These are phyloP conservation scores for Sinapis alba DNA, from an alignment of 441 rosid genomes.

Conservation along the genomic window DNA sequence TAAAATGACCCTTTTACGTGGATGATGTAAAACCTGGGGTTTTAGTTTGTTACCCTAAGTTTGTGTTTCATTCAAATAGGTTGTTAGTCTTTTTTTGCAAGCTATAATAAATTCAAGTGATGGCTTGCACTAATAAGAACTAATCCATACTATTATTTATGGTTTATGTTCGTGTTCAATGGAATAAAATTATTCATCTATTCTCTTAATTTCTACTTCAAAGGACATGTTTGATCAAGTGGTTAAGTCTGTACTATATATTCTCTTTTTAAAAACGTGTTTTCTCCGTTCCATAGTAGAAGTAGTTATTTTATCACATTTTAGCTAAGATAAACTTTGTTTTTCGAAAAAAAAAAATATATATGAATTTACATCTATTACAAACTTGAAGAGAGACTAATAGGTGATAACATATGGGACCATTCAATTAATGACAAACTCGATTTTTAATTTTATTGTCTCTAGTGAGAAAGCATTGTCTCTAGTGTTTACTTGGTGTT, in stretches of 20 bases:
- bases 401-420: slow-evolving; percentile 37
- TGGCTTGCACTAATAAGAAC: slow-evolving; percentile 10
- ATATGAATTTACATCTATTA: not conserved
- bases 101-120: slow-evolving; percentile 10
- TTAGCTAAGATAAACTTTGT: not conserved
- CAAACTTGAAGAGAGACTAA: not conserved
- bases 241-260: not conserved
- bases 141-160: not conserved
- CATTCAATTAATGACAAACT: slow-evolving; percentile 21
- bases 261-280: not conserved
- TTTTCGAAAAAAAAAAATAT: not conserved
- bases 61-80: slow-evolving; percentile 17
- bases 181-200: not conserved
- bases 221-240: not conserved
- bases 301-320: not conserved
- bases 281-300: not conserved
- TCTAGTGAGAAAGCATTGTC: slow-evolving; percentile 31
- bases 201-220: not conserved
- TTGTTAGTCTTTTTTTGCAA: not conserved
- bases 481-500: slow-evolving; percentile 18
- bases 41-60: slow-evolving; percentile 32
- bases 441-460: slow-evolving; percentile 19
- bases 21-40: slow-evolving; percentile 17
- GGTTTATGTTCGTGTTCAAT: not conserved
- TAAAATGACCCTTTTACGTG: slow-evolving; percentile 23